Base-by-base conservation (phyloP, 768 basidiomycete species). In the Imleria badia region DNA sequence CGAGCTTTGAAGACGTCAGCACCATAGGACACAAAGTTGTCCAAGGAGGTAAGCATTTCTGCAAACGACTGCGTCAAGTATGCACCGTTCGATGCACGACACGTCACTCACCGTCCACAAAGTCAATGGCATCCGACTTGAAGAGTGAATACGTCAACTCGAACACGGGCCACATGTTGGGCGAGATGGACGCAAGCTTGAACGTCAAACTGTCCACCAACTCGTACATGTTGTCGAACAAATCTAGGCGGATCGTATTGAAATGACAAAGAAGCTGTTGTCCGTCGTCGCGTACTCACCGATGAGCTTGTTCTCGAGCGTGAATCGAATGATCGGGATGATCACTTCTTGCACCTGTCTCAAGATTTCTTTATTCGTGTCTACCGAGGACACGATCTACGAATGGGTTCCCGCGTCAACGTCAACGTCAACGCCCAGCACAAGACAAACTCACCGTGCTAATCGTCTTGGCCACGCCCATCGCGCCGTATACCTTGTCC, bases 11-110 rank as follows among this genome's bases (percentile, higher is more conserved):
- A 85, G 15, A 84, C 73, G 14, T 92, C 89, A 23, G 81, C 76
- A 15, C 93, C 93, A 65, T 83, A 94, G 14, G 89, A 90, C 49
- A 96, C 77, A 66, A 92, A 91, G 77, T 94, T 95, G 75, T 93
- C 90, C 52, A 96, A 71, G 6, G 87, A 84, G 12, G 91, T 90
- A 23, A 92, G 79, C 90, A 94, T 94, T 67, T 95, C 92, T 86
- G 36, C 14, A 39, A n/a, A 17, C 15, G 42, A 45, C 9, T 19
- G 30, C 8, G 11, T 33, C 51, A 22, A 55, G 53, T 14, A 31
- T 22, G 34, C 41, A 8, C 33, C 17, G 10, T 30, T 34, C 6
- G 26, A 48, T 7, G 12, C 20, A 51, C 10, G 15, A 26, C 30
- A 15, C 9, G 0, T 0, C 9, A 7, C 78, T 51, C 48, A 87